phyloP scores from a whole-genome alignment of 2,329 filamentous ascomycete genomes.

The Arthroderma sp. region DNA sequence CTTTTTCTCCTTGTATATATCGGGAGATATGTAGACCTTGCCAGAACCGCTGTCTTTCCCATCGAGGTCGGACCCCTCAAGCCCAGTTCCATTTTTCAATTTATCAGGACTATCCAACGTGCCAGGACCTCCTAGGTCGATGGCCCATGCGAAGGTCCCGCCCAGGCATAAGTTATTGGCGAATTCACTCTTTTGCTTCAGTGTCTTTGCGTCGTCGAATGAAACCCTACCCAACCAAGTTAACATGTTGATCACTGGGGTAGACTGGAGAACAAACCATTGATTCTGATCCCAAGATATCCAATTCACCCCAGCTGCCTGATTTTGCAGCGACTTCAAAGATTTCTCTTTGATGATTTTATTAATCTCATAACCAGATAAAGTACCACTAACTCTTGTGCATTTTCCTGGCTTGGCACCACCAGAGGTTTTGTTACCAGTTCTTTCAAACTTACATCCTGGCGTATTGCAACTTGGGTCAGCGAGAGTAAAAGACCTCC shows the following conservation, averaged over 20 bases:
- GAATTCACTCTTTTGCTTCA: conserved; percentile 20
- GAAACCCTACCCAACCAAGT: conserved; percentile 7
- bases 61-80: conserved; percentile 6
- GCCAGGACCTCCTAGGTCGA: conserved; percentile 6
- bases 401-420: conserved; percentile 18
- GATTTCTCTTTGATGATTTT: conserved; percentile 12
- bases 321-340: background rate
- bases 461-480: conserved; percentile 10
- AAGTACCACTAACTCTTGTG: conserved; percentile 12
- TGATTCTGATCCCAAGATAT: conserved; percentile 5
- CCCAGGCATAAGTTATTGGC: conserved; percentile 21
- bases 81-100: background rate
- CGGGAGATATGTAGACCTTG: conserved; percentile 10
- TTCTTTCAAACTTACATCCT: conserved; percentile 15
- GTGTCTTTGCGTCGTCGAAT: conserved; percentile 23
- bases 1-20: conserved; percentile 7
- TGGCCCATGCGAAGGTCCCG: conserved; percentile 13
- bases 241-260: background rate
- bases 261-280: conserved; percentile 1
- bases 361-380: conserved; percentile 22
- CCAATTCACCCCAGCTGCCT: conserved; percentile 4
- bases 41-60: conserved; percentile 8
- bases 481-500: conserved; percentile 23
- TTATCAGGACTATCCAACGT: conserved; percentile 4
- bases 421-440: conserved; percentile 11